Evolutionary conservation across 2,329 filamentous ascomycete genomes (phyloP), one percentile per base, ranked within the genome.

Genomic region (Fusarium buharicum): DNA sequence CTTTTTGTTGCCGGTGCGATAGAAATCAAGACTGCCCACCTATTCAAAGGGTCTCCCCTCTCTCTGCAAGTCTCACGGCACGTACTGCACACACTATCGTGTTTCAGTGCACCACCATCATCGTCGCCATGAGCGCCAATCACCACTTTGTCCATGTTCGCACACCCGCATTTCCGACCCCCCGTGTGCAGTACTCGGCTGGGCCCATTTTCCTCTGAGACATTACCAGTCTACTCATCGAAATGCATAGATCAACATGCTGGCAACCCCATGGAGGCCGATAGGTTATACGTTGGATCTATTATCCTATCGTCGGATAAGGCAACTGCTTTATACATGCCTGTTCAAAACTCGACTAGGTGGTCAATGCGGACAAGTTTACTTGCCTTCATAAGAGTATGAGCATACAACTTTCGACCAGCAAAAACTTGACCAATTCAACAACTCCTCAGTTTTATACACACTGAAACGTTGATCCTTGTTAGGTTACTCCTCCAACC

Each of bases 81-180:
- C 43, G 46, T 48, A 57, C 47, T 22, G 20, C 20, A 22, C 20
- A 22, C 20, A 22, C 20, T 22, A 20, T 53, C 41, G 38, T 62
- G 59, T 62, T 62, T 57, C 57, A 62, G 43, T 40, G 43, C 37
- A 47, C 41, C 40, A 57, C 52, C 46, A 44, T 30, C 37, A 44
- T 45, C 50, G 43, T 45, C 50, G 43, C 39, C 44, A 43, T 37
- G 41, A 49, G 16, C 48, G 38, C 45, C 43, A 59, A 45, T 24
- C 22, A 40, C 39, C 28, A 38, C 36, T 40, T 31, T 12, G 17
- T 30, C 52, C 56, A 43, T 48, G 39, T 16, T 28, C 36, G 20
- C 39, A 36, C 40, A 28, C 28, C 37, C 44, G 8, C 36, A 10
- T 44, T 24, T 27, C 16, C 6, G 24, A 13, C 13, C 30, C 30